Conservation (phyloP, 1,284 basidiomycete species). For the Sporisorium reilianum region DNA sequence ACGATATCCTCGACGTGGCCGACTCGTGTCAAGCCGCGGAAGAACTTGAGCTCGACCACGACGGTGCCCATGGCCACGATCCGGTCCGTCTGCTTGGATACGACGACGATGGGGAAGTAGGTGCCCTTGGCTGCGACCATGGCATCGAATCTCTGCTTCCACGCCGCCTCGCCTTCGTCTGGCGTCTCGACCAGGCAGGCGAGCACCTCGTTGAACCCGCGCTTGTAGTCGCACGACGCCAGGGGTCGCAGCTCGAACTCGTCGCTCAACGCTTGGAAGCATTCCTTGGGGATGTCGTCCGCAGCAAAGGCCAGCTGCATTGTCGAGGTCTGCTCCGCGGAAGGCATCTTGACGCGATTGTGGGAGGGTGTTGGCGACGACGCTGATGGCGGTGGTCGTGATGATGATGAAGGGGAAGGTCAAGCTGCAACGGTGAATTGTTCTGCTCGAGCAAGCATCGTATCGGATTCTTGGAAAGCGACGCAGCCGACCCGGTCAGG, state of each 20-base stretch:
- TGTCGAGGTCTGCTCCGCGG: conserved; percentile 8
- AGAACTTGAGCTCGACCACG: conserved; percentile 92
- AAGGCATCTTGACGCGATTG: conserved; percentile 12
- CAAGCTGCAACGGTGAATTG: neutral
- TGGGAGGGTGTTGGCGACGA: neutral
- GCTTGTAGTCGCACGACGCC: conserved; percentile 82
- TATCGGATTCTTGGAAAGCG: neutral
- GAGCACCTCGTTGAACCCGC: conserved; percentile 86
- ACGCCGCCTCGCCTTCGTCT: conserved; percentile 78
- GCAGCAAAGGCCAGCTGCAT: conserved; percentile 22
- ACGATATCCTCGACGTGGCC: conserved; percentile 99
- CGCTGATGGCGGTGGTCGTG: conserved; percentile 1
- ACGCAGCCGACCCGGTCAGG: neutral
- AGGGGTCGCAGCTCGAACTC: conserved; percentile 81
- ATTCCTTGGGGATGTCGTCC: conserved; percentile 26
- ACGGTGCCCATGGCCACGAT: conserved; percentile 89
- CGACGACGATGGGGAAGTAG: conserved; percentile 87
- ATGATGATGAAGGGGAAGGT: neutral
- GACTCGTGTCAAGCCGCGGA: conserved; percentile 81
- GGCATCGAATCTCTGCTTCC: conserved; percentile 53
- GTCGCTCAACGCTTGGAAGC: conserved; percentile 16
- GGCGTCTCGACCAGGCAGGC: conserved; percentile 81
- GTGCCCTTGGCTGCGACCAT: conserved; percentile 35
- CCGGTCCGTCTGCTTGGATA: conserved; percentile 79
- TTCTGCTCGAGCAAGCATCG: neutral